Evolutionary conservation across 208 protist genomes (phyloP).

Genomic region (Crithidia bombi): DNA sequence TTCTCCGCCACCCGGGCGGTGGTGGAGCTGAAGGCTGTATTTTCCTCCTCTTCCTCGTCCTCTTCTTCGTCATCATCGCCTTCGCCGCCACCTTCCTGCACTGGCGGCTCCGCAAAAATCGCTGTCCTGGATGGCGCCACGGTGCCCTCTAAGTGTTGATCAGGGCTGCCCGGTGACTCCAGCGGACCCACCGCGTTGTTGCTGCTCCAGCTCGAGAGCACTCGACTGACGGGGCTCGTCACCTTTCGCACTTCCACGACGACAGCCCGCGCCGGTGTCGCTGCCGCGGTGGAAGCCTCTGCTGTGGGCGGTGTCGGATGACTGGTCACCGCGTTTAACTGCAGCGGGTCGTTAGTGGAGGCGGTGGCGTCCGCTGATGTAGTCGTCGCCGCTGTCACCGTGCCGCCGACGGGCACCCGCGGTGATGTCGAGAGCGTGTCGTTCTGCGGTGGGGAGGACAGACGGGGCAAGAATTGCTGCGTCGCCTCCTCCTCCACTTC

Average conservation of each 20-base stretch:
- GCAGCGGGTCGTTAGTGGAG: background rate
- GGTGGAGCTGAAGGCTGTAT: background rate
- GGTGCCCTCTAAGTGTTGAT: conserved; percentile 11
- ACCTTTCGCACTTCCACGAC: background rate
- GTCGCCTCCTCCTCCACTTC: conserved; percentile 1
- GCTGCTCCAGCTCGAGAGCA: background rate
- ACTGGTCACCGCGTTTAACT: background rate
- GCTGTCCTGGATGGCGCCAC: conserved; percentile 6
- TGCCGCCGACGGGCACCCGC: background rate
- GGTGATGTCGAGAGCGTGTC: conserved; percentile 13
- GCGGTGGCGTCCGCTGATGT: background rate
- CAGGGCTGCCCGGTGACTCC: conserved; percentile 1
- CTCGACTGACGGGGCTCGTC: background rate
- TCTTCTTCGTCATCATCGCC: background rate
- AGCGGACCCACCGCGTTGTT: background rate
- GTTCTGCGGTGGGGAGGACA: conserved; percentile 11
- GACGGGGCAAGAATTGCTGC: conserved; percentile 23
- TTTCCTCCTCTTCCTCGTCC: background rate
- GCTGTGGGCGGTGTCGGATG: conserved; percentile 12
- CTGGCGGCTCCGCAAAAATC: background rate
- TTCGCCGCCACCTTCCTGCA: background rate
- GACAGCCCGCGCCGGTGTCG: conserved; percentile 11
- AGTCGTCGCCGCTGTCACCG: background rate
- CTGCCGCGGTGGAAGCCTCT: conserved; percentile 4
- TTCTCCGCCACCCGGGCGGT: conserved; percentile 15